Base-by-base conservation (phyloP, 1,284 basidiomycete species). In the Ceratorhiza oryzae-sativae region DNA sequence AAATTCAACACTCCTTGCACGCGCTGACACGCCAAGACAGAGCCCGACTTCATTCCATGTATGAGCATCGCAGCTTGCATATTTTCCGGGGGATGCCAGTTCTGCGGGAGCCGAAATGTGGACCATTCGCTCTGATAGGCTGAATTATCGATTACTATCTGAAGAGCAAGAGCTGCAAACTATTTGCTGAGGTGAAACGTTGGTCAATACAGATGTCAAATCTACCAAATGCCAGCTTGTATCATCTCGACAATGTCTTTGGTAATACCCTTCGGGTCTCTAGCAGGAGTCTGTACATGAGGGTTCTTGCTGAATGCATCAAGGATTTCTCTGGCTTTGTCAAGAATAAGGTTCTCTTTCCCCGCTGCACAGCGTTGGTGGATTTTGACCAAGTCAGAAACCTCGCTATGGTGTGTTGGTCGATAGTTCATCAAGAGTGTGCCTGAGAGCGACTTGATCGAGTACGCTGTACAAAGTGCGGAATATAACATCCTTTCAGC, bases 211-310 rank as follows among this genome's bases (percentile, higher is more conserved):
- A 39, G n/a, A 58, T 58, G 13, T 58, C 34, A 10, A n/a, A n/a
- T n/a, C n/a, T n/a, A n/a, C 41, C 55, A 18, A 58, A 58, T 2
- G 55, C 55, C 9, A n/a, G n/a, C n/a, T n/a, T 58, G 55, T 23
- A 58, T 3, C 2, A 58, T 18, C 4, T 34, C 55, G 12, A 58
- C 25, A 8, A 34, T 34, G 15, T 58, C 55, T 27, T 58, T 58
- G 15, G 55, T 34, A 23, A 58, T 39, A 8, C 34, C 34, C 12
- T 39, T 23, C n/a, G 55, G 34, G 20, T 58, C 55, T 20, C 41
- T 12, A n/a, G 34, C 18, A 13, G 34, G 9, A 39, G 1, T 58
- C 20, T 58, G 55, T n/a, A 58, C 55, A 23, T 58, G 55, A 3
- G 55, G 55, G 20, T 32, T 58, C 23, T 36, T 39, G 34, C 41